A percentile compares a stretch with the other conserved stretches of the same genome.
Conservation (phyloP, 768 basidiomycete genomes). For the Mycena indigotica region DNA sequence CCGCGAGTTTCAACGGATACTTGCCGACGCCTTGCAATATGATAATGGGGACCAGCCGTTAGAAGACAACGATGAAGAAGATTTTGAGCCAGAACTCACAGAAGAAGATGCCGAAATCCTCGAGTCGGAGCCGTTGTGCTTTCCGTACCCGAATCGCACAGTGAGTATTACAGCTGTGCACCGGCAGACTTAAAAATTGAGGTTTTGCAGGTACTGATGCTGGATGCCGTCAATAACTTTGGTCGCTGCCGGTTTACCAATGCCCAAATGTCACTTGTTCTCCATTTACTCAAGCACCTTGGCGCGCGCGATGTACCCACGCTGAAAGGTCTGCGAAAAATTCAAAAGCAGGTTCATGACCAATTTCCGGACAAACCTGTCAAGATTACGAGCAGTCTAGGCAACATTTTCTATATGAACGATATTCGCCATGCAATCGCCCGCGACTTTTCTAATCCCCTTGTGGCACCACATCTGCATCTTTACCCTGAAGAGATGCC, state of each 20-base stretch:
- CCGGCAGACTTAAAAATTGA: not conserved
- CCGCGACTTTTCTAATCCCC: slow-evolving; percentile 37
- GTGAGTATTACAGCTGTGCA: not conserved
- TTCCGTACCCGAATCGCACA: not conserved
- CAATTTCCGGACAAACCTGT: slow-evolving; percentile 12
- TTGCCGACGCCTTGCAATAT: not conserved
- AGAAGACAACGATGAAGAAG: not conserved
- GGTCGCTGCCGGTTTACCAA: slow-evolving; percentile 33
- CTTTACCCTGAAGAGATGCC: slow-evolving; percentile 33
- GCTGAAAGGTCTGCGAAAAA: slow-evolving; percentile 24
- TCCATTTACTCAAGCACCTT: slow-evolving; percentile 33
- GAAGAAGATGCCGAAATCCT: not conserved
- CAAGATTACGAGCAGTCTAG: slow-evolving; percentile 8
- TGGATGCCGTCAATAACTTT: slow-evolving; percentile 36
- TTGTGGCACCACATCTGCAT: slow-evolving; percentile 27
- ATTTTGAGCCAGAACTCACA: not conserved
- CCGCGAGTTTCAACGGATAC: not conserved
- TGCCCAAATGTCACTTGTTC: slow-evolving; percentile 31
- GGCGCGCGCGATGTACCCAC: slow-evolving; percentile 34
- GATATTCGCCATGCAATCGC: slow-evolving; percentile 11
- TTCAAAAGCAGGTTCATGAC: slow-evolving; percentile 23
- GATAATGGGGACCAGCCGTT: not conserved
- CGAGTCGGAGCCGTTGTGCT: not conserved
- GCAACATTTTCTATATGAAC: slow-evolving; percentile 9
- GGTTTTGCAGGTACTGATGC: slow-evolving; percentile 13